A percentile compares a stretch with the other conserved stretches of the same genome.
These are phyloP conservation scores for Peribolospora baueri DNA, from an alignment of 768 basidiomycete genomes.

Conservation along the genomic window DNA sequence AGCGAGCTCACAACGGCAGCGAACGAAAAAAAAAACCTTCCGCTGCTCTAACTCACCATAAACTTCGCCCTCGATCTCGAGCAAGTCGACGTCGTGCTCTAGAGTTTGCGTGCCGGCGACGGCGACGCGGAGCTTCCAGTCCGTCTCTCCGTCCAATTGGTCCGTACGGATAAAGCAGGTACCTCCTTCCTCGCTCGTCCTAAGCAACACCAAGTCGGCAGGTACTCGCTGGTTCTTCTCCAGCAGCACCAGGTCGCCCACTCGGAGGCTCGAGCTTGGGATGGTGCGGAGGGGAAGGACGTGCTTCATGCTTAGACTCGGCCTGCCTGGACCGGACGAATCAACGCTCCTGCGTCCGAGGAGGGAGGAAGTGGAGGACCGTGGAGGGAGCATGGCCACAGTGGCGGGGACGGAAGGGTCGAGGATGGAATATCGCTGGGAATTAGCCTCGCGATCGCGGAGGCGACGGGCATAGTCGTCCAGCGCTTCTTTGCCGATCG, in stretches of 20 bases:
- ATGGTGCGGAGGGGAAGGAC: conserved; percentile 35
- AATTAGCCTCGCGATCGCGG: conserved; percentile 85
- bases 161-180: conserved; percentile 96
- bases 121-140: conserved; percentile 90
- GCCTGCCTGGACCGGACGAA: not conserved
- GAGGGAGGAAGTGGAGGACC: conserved; percentile 2
- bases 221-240: conserved; percentile 97
- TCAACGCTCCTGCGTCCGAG: conserved; percentile 6
- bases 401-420: conserved; percentile 24
- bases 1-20: not conserved
- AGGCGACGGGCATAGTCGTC: conserved; percentile 89
- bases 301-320: not conserved
- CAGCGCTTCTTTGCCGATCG: conserved; percentile 96
- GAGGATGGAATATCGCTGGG: conserved; percentile 67
- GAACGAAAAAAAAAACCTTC: not conserved
- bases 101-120: conserved; percentile 61
- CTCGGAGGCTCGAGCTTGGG: conserved; percentile 64
- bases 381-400: conserved; percentile 8
- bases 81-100: conserved; percentile 27
- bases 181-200: conserved; percentile 66
- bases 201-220: conserved; percentile 69
- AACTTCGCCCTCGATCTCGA: conserved; percentile 56
- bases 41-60: conserved; percentile 34
- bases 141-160: conserved; percentile 94
- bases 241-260: conserved; percentile 69